Percentiles rank a stretch among this genome's conserved stretches.
Evolutionary conservation across 1,284 basidiomycete genomes (phyloP).

Genomic region (Peniophora sp.): DNA sequence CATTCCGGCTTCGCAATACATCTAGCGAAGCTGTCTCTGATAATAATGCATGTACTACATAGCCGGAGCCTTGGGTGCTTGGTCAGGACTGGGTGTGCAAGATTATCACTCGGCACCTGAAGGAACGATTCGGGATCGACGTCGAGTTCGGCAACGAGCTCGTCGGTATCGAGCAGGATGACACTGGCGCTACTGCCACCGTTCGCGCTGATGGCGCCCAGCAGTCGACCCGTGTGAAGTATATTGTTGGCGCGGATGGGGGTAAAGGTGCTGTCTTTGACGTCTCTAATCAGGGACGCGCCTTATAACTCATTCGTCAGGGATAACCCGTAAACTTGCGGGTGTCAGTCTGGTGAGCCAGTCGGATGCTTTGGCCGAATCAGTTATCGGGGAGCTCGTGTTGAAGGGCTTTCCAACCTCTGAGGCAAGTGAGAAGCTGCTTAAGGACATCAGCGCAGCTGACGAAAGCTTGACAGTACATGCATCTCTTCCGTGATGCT

Average conservation of each 20-base stretch:
- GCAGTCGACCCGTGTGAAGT: conserved; percentile 14
- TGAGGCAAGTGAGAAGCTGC: too few relatives aligned
- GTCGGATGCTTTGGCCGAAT: conserved; percentile 5
- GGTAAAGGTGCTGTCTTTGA: conserved; percentile 19
- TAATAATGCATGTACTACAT: too few relatives aligned
- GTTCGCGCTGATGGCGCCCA: background rate
- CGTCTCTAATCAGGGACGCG: too few relatives aligned
- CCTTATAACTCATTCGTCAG: too few relatives aligned
- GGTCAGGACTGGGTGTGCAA: conserved; percentile 21
- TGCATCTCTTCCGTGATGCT: conserved; percentile 20
- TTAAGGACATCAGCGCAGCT: background rate
- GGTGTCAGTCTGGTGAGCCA: too few relatives aligned
- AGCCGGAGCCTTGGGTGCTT: conserved; percentile 8
- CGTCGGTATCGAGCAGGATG: background rate
- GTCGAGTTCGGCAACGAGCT: conserved; percentile 24
- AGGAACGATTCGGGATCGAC: conserved; percentile 11
- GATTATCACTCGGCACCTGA: conserved; percentile 22
- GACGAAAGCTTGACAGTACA: conserved; percentile 11
- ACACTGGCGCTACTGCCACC: background rate
- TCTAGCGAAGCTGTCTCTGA: conserved; percentile 5
- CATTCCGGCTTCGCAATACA: background rate
- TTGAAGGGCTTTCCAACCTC: too few relatives aligned
- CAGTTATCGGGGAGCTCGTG: too few relatives aligned
- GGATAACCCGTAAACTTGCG: too few relatives aligned
- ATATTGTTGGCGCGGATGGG: conserved; percentile 30